Base-by-base conservation (phyloP, 768 basidiomycete genomes). In the Leccinum incarnatum region DNA sequence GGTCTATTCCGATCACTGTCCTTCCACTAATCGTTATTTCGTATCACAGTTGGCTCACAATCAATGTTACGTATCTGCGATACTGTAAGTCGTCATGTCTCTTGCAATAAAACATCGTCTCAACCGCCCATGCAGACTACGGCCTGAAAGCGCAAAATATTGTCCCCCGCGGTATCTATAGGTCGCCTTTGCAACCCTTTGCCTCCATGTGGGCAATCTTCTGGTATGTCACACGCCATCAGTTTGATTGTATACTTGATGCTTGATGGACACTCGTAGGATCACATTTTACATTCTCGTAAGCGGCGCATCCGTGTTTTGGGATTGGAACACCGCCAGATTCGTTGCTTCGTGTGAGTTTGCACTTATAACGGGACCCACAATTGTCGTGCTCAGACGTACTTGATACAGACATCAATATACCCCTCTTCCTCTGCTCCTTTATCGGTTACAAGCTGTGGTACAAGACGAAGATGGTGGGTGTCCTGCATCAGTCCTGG, bases 31-130 rank as follows among this genome's bases (percentile, higher is more conserved):
- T 37, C 79, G 82, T 47, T 89, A 85, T 76, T 37, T 34, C 51
- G 9, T 29, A 76, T 78, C 55, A 47, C 23, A 76, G 81, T 50
- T 91, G 89, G 88, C 78, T 79, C 60, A 69, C 81, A 34, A 84
- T 89, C 71, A 88, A 87, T 70, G 58, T 89, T 27, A 89, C 89
- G 15, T 93, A 88, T 74, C 66, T 89, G 57, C 83, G 75, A 72
- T 92, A 88, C 78, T 81, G 86, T 85, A 61, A 62, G 86, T 77
- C 17, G 0, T 4, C 5, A 27, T 42, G 23, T 50, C 1, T 1
- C 30, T 55, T 5, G 50, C 17, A 23, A 23, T 9, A n/a, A 29
- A 37, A 0, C 88, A 91, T 69, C 42, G 1, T 53, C n/a, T 50
- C 15, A 29, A 58, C 30, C 5, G 0, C 11, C 10, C 29, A 14